Conservation (phyloP, 2,329 filamentous ascomycete genomes). For the Cryphonectria nitschkei region DNA sequence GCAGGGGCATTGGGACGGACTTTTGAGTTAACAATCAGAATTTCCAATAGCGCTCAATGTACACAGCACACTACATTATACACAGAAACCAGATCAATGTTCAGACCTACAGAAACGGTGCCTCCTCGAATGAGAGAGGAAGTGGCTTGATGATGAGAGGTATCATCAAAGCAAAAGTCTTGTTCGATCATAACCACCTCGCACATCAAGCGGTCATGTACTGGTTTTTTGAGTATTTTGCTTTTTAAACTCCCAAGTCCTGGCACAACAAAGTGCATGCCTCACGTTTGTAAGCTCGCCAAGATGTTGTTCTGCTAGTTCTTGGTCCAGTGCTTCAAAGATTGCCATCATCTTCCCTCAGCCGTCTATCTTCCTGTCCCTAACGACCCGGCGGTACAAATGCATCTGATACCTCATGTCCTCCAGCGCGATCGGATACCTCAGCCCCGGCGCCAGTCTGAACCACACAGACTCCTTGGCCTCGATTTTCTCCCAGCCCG, state of each 20-base stretch:
- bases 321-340: neutral
- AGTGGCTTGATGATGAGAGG: neutral
- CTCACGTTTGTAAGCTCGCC: neutral
- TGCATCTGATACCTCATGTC: constrained; percentile 96
- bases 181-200: neutral
- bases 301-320: neutral
- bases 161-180: neutral
- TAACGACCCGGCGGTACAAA: constrained; percentile 61
- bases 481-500: constrained; percentile 73
- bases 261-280: too few relatives aligned
- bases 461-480: constrained; percentile 86
- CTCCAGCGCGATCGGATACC: constrained; percentile 84
- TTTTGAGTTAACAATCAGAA: neutral
- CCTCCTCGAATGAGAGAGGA: neutral
- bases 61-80: neutral
- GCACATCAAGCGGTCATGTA: neutral
- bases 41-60: neutral
- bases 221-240: too few relatives aligned
- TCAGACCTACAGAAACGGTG: neutral
- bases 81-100: neutral
- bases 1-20: neutral
- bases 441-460: constrained; percentile 66
- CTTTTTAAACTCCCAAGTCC: too few relatives aligned
- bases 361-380: neutral
- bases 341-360: neutral